Evolutionary conservation across 768 basidiomycete genomes (phyloP), one percentile per base, ranked within the genome.

Genomic region (Pleurotus tuoliensis): DNA sequence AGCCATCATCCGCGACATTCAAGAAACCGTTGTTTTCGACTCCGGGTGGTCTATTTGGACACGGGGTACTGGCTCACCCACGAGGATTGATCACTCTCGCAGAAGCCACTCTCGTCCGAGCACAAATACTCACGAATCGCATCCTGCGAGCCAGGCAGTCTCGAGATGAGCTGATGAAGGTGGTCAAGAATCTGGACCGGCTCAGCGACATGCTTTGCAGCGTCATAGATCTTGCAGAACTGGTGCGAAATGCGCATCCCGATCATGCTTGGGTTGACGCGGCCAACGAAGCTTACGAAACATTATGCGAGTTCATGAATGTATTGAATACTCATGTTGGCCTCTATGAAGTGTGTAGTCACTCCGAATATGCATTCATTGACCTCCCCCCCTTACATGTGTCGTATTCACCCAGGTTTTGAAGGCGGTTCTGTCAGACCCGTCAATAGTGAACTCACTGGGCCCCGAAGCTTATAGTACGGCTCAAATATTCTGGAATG

Each of bases 281-380:
- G 49, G 92, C 92, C 45, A 92, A 97, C 66, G 78, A 81, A 59
- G 89, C 90, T 43, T 98, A 98, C 69, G 94, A 94, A 70, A 84
- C 82, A 59, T 76, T 98, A 59, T 98, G 94, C 75, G 91, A 94
- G 73, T 95, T 90, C 70, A 98, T 99, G 95, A 98, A 98, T 70
- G 86, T 92, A 46, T 76, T 98, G 58, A 99, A 99, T 71, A 98
- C 95, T 30, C 81, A 98, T 75, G 86, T 88, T 34, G 92, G 89
- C 39, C 76, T 99, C 46, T 95, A 94, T 61, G 81, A 92, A 75
- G 95, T 91, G 69, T 71, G 90, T 76, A 56, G 53, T 43, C 25
- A 20, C 50, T 56, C 25, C 12, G 20, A 53, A n/a, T 41, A n/a
- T 44, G 27, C n/a, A 44, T 43, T 45, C 57, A 55, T 56, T 45